Percentiles rank a stretch among this genome's conserved stretches.
These are phyloP conservation scores for Phascolomyces articulosus DNA, from an alignment of 371 early-diverging fungal species.

Conservation along the genomic window DNA sequence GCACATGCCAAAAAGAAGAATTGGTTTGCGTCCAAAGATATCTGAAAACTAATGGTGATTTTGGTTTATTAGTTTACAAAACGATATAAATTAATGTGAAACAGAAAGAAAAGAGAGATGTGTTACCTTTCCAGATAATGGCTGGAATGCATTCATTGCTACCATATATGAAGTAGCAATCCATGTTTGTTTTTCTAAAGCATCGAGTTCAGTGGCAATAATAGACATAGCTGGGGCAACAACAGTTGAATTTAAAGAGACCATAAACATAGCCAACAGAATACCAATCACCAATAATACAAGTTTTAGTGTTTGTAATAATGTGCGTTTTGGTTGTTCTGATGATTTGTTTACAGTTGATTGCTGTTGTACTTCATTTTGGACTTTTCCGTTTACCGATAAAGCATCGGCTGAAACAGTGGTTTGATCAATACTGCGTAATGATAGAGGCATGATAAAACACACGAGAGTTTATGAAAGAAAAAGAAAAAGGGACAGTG, in stretches of 20 bases:
- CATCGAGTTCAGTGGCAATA: slow-evolving; percentile 18
- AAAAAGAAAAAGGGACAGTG: not conserved
- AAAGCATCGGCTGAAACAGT: not conserved
- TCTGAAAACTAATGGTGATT: slow-evolving; percentile 41
- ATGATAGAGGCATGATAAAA: not conserved
- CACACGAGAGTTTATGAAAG: not conserved
- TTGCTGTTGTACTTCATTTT: not conserved
- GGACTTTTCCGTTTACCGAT: not conserved
- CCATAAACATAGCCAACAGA: slow-evolving; percentile 67
- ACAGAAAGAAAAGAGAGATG: not conserved
- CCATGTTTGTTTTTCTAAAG: slow-evolving; percentile 24
- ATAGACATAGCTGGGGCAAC: slow-evolving; percentile 53
- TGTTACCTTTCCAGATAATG: slow-evolving; percentile 58
- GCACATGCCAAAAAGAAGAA: slow-evolving; percentile 24
- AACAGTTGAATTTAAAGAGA: slow-evolving; percentile 77
- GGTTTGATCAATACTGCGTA: not conserved
- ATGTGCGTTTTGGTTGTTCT: not conserved
- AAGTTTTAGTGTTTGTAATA: not conserved
- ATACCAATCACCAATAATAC: slow-evolving; percentile 20
- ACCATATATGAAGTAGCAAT: slow-evolving; percentile 49
- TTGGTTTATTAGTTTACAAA: too few relatives aligned
- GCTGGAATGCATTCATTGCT: slow-evolving; percentile 57
- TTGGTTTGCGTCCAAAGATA: slow-evolving; percentile 45
- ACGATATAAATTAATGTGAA: too few relatives aligned
- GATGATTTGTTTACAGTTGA: not conserved